Evolutionary conservation across 2,329 filamentous ascomycete genomes (phyloP), one percentile per base, ranked within the genome.

Genomic region (Plectosphaerella cucumerina): DNA sequence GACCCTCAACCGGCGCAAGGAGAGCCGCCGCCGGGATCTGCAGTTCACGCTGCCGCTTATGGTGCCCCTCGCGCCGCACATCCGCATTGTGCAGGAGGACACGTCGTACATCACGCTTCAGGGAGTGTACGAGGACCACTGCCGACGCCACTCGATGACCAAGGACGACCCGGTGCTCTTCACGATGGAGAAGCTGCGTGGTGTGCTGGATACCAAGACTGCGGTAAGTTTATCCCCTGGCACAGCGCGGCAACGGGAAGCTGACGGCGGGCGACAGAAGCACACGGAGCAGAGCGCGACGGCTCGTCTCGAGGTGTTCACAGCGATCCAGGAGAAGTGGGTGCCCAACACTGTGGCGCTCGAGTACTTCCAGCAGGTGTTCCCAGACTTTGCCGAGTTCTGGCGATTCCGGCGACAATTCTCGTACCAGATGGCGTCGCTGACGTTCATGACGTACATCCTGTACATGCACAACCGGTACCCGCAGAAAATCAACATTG

Each of bases 381-480:
- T 94, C 71, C 88, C 91, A 26, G 87, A 89, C 56, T 99, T 90
- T 69, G 84, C 89, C 44, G 92, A 97, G 62, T 97, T 97, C 77
- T 99, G 93, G 91, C 82, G 99, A 52, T 99, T 99, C 89, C 89
- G 94, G 53, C 86, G 92, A 53, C 92, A 96, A 58, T 96, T 99
- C 72, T 89, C 90, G 20, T 97, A 97, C 75, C 94, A 99, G 71
- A 86, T 96, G 55, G 93, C 94, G 18, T 85, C 92, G 2, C 80
- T 97, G 57, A 96, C 94, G 1, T 99, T 99, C 73, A 96, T 99
- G 88, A 97, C 94, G 4, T 99, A 97, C 66, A 87, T 97, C 53
- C 87, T 99, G 74, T 93, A 93, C 73, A 97, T 99, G 85, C 90
- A 93, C 66, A 90, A 90, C 67, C 89, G 94, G 26, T 96, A 94